These are phyloP conservation scores for Penicillium sp. DNA, from an alignment of 2,329 filamentous ascomycete genomes.

Conservation along the genomic window DNA sequence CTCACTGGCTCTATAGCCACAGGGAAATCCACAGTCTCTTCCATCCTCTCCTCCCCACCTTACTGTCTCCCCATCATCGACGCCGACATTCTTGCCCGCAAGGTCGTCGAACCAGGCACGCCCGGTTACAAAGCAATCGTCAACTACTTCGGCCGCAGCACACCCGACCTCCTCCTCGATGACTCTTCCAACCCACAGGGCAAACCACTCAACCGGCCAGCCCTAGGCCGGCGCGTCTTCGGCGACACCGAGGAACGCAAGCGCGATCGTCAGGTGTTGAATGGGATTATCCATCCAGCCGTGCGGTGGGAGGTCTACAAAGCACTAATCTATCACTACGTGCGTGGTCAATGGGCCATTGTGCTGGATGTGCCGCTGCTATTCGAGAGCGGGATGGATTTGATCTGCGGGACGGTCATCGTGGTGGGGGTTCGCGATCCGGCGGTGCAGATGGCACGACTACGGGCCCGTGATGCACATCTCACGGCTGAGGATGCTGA, in stretches of 20 bases:
- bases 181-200: conserved; percentile 30
- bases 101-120: conserved; percentile 91
- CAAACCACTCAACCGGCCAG: conserved; percentile 74
- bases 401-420: conserved; percentile 75
- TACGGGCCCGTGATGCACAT: conserved; percentile 70
- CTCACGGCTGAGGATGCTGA: conserved; percentile 78
- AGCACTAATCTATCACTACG: conserved; percentile 65
- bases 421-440: conserved; percentile 82
- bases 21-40: conserved; percentile 93
- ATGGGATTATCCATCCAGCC: conserved; percentile 87
- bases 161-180: conserved; percentile 75
- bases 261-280: conserved; percentile 70
- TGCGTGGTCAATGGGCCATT: conserved; percentile 76
- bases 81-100: conserved; percentile 83
- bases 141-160: conserved; percentile 70
- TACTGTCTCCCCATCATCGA: conserved; percentile 89
- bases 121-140: conserved; percentile 78
- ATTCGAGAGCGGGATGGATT: conserved; percentile 82
- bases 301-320: conserved; percentile 78
- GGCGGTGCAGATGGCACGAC: conserved; percentile 71
- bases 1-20: conserved; percentile 96
- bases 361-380: conserved; percentile 88
- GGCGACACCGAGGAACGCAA: conserved; percentile 66
- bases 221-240: conserved; percentile 80
- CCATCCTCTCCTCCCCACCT: conserved; percentile 70